phyloP scores from a whole-genome alignment of 2,329 filamentous ascomycete genomes.

The Alternaria dauci region DNA sequence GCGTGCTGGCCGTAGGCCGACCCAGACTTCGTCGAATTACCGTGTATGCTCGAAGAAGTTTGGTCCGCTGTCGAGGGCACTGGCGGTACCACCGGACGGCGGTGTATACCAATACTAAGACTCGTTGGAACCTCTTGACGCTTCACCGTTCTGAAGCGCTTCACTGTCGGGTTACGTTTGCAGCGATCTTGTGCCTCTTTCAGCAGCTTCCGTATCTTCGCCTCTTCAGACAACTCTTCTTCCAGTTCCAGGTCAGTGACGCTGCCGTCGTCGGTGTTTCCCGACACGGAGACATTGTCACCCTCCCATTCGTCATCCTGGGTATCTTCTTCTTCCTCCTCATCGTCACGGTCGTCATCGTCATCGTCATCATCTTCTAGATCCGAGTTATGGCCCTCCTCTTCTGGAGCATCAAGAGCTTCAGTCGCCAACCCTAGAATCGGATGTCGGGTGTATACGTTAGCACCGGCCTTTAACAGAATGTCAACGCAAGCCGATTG shows the following conservation, averaged over 20 bases:
- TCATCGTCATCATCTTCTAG: slow-evolving; percentile 24
- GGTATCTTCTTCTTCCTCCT: slow-evolving; percentile 16
- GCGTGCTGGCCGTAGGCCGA: not conserved
- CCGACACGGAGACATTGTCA: slow-evolving; percentile 20
- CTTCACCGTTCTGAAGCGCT: slow-evolving; percentile 29
- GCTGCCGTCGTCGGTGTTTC: slow-evolving; percentile 25
- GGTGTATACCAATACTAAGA: slow-evolving; percentile 3
- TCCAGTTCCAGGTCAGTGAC: slow-evolving; percentile 29
- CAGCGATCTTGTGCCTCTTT: slow-evolving; percentile 30
- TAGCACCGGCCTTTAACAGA: slow-evolving; percentile 30
- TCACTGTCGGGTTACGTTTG: slow-evolving; percentile 33
- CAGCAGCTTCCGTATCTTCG: slow-evolving; percentile 34
- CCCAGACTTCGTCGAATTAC: not conserved
- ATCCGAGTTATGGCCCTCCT: slow-evolving; percentile 29
- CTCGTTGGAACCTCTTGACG: slow-evolving; percentile 11
- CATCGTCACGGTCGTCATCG: slow-evolving; percentile 15
- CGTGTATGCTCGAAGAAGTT: not conserved
- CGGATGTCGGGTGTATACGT: slow-evolving; percentile 27
- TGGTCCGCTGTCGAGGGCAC: not conserved
- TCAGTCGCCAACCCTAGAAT: slow-evolving; percentile 22
- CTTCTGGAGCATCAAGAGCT: slow-evolving; percentile 19
- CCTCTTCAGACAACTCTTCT: slow-evolving; percentile 24
- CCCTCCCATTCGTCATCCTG: slow-evolving; percentile 28
- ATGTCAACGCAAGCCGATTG: slow-evolving; percentile 29
- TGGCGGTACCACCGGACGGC: slow-evolving; percentile 7